These are phyloP conservation scores for Arachis stenosperma DNA, from an alignment of 306 rosid genomes.

Conservation along the genomic window DNA sequence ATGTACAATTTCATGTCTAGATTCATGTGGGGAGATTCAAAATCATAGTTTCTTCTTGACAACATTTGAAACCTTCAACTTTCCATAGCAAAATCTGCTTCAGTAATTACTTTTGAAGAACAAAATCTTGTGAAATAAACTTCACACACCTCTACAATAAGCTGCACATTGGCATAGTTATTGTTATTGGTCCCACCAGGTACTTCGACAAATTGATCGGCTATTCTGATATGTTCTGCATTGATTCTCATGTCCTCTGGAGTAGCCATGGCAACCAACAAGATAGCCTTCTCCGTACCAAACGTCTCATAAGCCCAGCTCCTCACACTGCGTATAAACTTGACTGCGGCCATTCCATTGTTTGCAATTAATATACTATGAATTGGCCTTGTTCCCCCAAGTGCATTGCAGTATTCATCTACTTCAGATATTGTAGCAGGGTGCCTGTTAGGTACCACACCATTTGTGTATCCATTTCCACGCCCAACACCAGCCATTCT, in stretches of 20 bases:
- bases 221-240: slow-evolving; percentile 99
- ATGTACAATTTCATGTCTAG: too few relatives aligned
- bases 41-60: not conserved
- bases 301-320: slow-evolving; percentile 96
- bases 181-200: slow-evolving; percentile 99
- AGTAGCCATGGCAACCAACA: slow-evolving; percentile 99
- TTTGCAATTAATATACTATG: slow-evolving; percentile 94
- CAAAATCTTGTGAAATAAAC: slow-evolving; percentile 31
- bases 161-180: slow-evolving; percentile 98
- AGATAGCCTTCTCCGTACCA: slow-evolving; percentile 93
- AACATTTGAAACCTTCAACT: not conserved
- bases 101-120: slow-evolving; percentile 17
- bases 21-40: not conserved
- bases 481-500: slow-evolving; percentile 54
- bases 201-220: slow-evolving; percentile 98
- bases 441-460: slow-evolving; percentile 58
- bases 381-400: slow-evolving; percentile 92
- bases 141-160: slow-evolving; percentile 84
- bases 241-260: slow-evolving; percentile 99
- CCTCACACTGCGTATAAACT: slow-evolving; percentile 94
- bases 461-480: slow-evolving; percentile 65
- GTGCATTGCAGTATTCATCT: slow-evolving; percentile 77
- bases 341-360: slow-evolving; percentile 99
- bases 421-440: slow-evolving; percentile 74
- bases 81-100: slow-evolving; percentile 18